Base-by-base conservation (phyloP, 2,329 filamentous ascomycete genomes). In the Penicillium capsulatum region DNA sequence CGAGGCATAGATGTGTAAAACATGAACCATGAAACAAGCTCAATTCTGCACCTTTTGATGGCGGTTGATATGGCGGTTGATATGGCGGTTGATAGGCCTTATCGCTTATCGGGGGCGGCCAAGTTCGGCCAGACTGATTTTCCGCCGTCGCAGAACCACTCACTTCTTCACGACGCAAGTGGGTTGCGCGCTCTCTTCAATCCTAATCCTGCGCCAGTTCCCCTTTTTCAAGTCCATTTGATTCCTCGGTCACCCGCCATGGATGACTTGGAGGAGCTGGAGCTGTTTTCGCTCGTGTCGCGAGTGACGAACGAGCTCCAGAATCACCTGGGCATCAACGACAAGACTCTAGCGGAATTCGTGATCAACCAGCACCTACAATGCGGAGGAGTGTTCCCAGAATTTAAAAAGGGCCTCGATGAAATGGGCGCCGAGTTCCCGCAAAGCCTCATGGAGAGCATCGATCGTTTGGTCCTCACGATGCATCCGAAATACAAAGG, bases 261-360 rank as follows among this genome's bases (percentile, higher is more conserved):
- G 88, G 89, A 94, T 62, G 91, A 96, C 60, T 77, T 98, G 53
- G 80, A 86, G 65, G 86, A 87, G 55, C 81, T 98, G 61, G 92
- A 98, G 75, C 76, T 94, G 45, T 77, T 98, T 38, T 95, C 90
- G 56, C 82, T 98, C 59, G 89, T 97, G 40, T 92, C 88, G 35
- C 95, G 91, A 66, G 88, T 98, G 55, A 89, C 89, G 10, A 91
- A 86, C 13, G 92, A 98, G 67, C 76, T 98, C 37, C 84, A 94
- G 57, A 98, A 98, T 60, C 87, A 98, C 68, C 69, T 97, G 44
- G 88, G 90, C 40, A 81, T 96, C 55, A 85, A 79, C 62, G 90
- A 98, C 69, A 96, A 94, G 68, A 95, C 88, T 4, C 80, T 98
- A 17, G 90, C 92, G 54, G 92, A 98, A 67, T 98, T 95, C 61